These are phyloP conservation scores for Termitomyces eurrhizus DNA, from an alignment of 768 basidiomycete species.

Conservation along the genomic window DNA sequence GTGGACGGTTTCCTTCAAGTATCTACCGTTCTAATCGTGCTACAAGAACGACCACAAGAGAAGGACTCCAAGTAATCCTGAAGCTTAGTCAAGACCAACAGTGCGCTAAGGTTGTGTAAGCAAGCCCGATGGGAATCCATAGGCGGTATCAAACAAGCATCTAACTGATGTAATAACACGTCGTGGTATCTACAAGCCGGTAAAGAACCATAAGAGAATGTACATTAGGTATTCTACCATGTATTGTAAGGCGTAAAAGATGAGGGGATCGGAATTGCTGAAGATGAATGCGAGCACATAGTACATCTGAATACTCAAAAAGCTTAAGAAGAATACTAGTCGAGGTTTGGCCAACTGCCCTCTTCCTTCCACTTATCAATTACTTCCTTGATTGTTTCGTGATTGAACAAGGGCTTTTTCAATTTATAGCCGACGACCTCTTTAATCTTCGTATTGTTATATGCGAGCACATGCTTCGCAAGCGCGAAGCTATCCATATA, in stretches of 20 bases:
- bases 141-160: neutral
- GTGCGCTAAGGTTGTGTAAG: neutral
- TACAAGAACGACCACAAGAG: neutral
- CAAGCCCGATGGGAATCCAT: neutral
- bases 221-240: slow-evolving; percentile 4
- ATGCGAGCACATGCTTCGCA: slow-evolving; percentile 64
- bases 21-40: neutral
- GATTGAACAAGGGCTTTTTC: slow-evolving; percentile 57
- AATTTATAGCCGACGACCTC: slow-evolving; percentile 66
- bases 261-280: slow-evolving; percentile 5
- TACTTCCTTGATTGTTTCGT: slow-evolving; percentile 60
- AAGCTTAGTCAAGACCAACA: neutral
- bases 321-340: slow-evolving; percentile 14
- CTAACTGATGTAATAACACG: neutral
- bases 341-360: slow-evolving; percentile 48
- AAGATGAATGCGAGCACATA: slow-evolving; percentile 9
- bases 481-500: slow-evolving; percentile 77
- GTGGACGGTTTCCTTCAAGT: neutral
- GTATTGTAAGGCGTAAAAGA: slow-evolving; percentile 3
- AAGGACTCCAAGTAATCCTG: neutral
- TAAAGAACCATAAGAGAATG: neutral
- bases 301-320: slow-evolving; percentile 2
- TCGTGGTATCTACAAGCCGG: slow-evolving; percentile 1
- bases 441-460: slow-evolving; percentile 73
- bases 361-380: slow-evolving; percentile 82